phyloP scores from a whole-genome alignment of 768 basidiomycete species.

The Lyophyllum atratum region DNA sequence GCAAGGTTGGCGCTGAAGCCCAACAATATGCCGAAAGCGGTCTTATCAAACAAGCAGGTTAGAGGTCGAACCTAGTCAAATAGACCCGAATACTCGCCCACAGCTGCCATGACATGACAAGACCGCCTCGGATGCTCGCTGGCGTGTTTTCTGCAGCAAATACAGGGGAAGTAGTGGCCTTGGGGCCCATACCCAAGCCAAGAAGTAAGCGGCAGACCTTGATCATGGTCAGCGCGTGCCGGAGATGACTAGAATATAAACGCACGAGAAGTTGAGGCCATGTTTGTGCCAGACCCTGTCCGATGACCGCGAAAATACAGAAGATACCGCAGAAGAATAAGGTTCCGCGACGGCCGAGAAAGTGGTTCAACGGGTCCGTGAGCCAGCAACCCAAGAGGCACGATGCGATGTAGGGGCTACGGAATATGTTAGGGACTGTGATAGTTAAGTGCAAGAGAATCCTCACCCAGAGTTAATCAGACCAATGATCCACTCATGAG shows the following conservation, averaged over 20 bases:
- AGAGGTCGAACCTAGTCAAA: neutral
- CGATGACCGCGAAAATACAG: constrained; percentile 52
- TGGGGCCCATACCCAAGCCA: constrained; percentile 67
- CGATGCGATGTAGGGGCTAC: constrained; percentile 49
- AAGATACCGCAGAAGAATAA: constrained; percentile 62
- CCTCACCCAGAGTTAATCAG: constrained; percentile 67
- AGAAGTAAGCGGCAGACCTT: constrained; percentile 55
- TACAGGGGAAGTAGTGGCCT: constrained; percentile 63
- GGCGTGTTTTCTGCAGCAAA: constrained; percentile 79
- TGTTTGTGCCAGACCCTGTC: constrained; percentile 49
- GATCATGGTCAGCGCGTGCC: neutral
- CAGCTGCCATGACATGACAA: constrained; percentile 93
- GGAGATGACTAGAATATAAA: neutral
- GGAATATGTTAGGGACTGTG: constrained; percentile 2
- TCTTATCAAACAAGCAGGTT: constrained; percentile 33
- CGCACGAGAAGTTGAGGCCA: constrained; percentile 58
- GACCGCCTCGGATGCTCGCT: constrained; percentile 79
- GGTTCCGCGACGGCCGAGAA: constrained; percentile 61
- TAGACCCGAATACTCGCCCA: constrained; percentile 49
- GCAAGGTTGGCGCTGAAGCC: constrained; percentile 69
- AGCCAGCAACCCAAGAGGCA: constrained; percentile 49
- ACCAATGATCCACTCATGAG: constrained; percentile 73
- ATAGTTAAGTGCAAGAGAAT: constrained; percentile 1
- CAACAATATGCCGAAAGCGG: constrained; percentile 81
- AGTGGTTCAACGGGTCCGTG: constrained; percentile 59